phyloP scores from a whole-genome alignment of 345 rosid genomes.

The Salix caprea region DNA sequence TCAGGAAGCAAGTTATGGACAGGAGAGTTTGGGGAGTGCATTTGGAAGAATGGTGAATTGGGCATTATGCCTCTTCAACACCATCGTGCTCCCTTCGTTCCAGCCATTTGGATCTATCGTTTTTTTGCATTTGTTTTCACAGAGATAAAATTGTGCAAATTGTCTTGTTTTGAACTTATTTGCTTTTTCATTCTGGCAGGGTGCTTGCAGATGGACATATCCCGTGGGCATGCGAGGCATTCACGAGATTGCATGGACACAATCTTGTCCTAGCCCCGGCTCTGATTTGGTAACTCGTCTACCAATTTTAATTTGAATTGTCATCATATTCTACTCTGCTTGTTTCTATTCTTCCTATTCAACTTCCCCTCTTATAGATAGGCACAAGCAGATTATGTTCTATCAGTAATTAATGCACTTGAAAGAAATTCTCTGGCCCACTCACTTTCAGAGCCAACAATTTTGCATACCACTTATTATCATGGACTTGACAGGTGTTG shows the following conservation, averaged over 20 bases:
- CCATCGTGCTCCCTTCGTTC: no score
- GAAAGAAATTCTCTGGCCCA: neutral
- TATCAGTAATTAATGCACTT: neutral
- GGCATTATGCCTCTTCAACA: no score
- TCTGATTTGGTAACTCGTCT: constrained; percentile 54
- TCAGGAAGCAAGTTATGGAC: no score
- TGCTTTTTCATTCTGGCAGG: constrained; percentile 35
- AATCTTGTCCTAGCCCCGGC: constrained; percentile 62
- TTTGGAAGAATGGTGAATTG: no score
- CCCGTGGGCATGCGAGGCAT: constrained; percentile 99
- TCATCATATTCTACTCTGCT: no score
- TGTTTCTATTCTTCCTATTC: neutral
- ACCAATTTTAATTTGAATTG: neutral
- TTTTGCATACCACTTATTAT: neutral
- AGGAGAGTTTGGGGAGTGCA: no score
- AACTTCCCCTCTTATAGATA: neutral
- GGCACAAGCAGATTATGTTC: neutral
- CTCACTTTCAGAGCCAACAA: neutral
- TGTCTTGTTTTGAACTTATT: neutral
- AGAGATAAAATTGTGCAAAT: neutral
- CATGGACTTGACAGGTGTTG: constrained; percentile 55
- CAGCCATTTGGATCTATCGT: neutral
- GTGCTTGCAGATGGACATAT: constrained; percentile 97
- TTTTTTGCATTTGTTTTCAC: neutral
- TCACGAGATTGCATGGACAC: constrained; percentile 71